phyloP scores from a whole-genome alignment of 192 early-diverging fungal species.

The Podochytrium sp. region DNA sequence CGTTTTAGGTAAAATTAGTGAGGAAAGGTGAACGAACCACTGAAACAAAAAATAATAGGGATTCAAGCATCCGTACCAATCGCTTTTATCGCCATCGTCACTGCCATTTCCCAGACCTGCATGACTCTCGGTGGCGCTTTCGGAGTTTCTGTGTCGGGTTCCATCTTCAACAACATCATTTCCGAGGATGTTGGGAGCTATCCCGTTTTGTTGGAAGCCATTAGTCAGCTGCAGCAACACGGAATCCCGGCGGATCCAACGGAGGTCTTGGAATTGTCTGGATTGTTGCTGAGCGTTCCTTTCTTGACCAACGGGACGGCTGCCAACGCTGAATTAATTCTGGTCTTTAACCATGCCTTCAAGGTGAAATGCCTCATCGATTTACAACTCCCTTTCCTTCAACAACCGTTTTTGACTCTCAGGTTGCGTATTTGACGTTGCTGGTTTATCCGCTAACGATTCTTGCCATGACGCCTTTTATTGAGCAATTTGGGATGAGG shows the following conservation, averaged over 20 bases:
- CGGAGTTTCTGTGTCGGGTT: conserved; percentile 58
- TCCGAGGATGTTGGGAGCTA: conserved; percentile 43
- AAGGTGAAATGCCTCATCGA: too few species aligned
- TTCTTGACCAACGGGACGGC: background rate
- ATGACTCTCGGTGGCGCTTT: conserved; percentile 57
- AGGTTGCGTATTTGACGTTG: conserved; percentile 25
- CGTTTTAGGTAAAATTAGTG: conserved; percentile 67
- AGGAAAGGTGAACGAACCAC: too few species aligned
- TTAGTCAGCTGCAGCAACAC: background rate
- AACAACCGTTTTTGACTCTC: too few species aligned
- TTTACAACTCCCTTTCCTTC: too few species aligned
- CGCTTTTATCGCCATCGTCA: conserved; percentile 64
- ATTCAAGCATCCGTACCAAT: conserved; percentile 67
- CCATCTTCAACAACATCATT: conserved; percentile 59
- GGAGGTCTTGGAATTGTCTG: background rate
- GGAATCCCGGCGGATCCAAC: background rate
- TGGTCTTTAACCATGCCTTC: conserved; percentile 3
- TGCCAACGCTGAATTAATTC: background rate
- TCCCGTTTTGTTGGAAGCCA: background rate
- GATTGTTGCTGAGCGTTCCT: background rate
- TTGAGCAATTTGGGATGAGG: conserved; percentile 33
- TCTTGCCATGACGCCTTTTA: conserved; percentile 38
- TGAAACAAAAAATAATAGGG: too few species aligned
- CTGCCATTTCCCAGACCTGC: conserved; percentile 35
- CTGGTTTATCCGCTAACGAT: conserved; percentile 42